phyloP scores from a whole-genome alignment of 129 eudicot species.

The Flaveria linearis region DNA sequence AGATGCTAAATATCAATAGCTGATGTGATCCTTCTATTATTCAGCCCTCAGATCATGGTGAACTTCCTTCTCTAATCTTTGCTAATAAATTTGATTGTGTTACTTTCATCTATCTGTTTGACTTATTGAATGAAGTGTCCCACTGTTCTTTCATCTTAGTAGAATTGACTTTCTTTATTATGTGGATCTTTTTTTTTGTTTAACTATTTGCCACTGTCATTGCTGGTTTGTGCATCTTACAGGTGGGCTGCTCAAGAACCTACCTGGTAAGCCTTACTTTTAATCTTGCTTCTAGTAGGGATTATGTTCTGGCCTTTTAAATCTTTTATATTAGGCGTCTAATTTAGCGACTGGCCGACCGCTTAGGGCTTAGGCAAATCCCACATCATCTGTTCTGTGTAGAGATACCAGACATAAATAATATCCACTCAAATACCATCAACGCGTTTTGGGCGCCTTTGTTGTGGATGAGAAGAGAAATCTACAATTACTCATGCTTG shows the following conservation, averaged over 20 bases:
- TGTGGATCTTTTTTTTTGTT: neutral
- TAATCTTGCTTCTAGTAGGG: neutral
- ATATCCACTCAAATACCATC: neutral
- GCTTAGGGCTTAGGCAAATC: neutral
- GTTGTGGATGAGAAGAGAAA: neutral
- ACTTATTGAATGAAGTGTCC: neutral
- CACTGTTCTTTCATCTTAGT: neutral
- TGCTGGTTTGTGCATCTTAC: neutral
- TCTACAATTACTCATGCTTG: neutral
- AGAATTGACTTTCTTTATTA: neutral
- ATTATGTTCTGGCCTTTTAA: neutral
- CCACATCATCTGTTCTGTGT: neutral
- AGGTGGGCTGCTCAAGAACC: neutral
- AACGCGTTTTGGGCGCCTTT: neutral
- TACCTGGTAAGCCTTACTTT: neutral
- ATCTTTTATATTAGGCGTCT: neutral
- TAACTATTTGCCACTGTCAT: neutral
- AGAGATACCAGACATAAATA: no score
- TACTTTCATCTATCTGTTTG: neutral
- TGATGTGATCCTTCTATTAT: conserved; percentile 2
- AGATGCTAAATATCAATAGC: conserved; percentile 12
- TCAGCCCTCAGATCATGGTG: conserved; percentile 10
- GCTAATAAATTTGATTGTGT: conserved; percentile 5
- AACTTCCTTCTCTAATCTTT: conserved; percentile 3
- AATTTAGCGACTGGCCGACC: neutral